Conservation (phyloP, 352 stramenopile species). For the Discostella stelligera region DNA sequence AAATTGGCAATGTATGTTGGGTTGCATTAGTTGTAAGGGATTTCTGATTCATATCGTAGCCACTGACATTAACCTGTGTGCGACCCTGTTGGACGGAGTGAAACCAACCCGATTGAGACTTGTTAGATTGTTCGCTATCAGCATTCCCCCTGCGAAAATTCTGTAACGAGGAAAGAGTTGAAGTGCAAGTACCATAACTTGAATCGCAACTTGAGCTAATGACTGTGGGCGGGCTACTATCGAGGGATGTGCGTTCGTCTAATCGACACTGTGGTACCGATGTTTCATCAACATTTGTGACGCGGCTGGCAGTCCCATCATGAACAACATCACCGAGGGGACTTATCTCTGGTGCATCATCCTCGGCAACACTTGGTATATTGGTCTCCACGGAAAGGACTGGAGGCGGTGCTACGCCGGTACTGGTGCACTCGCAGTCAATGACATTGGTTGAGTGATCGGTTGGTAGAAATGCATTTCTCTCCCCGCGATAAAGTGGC, state of each 20-base stretch:
- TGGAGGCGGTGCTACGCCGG: neutral
- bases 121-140: neutral
- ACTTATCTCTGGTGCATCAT: neutral
- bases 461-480: constrained; percentile 3
- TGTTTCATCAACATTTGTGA: neutral
- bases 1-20: neutral
- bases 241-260: neutral
- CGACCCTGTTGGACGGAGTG: neutral
- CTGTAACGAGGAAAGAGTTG: neutral
- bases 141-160: neutral
- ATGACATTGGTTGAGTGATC: neutral
- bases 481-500: constrained; percentile 12
- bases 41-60: too few relatives aligned
- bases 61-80: neutral
- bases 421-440: neutral
- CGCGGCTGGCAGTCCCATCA: neutral
- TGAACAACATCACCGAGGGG: neutral
- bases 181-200: constrained; percentile 20
- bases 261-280: neutral
- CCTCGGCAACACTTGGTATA: neutral
- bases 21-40: neutral
- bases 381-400: neutral
- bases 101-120: neutral
- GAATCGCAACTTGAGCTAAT: constrained; percentile 15
- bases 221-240: constrained; percentile 6